phyloP scores from a whole-genome alignment of 352 stramenopile species.

The Globisporangium paroecandrum region DNA sequence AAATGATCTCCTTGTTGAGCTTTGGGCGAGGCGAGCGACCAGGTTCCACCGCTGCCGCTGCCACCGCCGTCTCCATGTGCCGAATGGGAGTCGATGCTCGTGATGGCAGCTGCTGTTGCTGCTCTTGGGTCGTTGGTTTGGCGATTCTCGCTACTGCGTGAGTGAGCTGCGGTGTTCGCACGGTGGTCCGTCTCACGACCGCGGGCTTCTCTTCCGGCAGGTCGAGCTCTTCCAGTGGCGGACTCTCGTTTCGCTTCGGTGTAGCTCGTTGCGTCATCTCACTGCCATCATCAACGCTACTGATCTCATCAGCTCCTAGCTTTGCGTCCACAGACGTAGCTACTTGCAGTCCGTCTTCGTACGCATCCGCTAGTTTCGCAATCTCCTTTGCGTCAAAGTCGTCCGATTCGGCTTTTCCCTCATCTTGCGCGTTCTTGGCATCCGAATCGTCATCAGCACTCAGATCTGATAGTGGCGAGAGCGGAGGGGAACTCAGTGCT shows the following conservation, averaged over 20 bases:
- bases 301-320: not conserved
- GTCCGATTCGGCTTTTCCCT: slow-evolving; percentile 18
- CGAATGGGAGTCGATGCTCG: slow-evolving; percentile 20
- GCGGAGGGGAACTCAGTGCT: not conserved
- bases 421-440: not conserved
- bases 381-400: slow-evolving; percentile 49
- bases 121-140: not conserved
- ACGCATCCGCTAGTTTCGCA: slow-evolving; percentile 53
- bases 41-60: not conserved
- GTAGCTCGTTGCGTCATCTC: not conserved
- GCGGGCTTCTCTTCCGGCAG: slow-evolving; percentile 7
- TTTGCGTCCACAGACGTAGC: not conserved
- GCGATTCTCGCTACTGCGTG: not conserved
- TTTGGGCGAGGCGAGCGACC: slow-evolving; percentile 44
- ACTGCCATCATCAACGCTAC: not conserved
- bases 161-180: slow-evolving; percentile 3
- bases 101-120: slow-evolving; percentile 7
- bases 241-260: not conserved
- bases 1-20: slow-evolving; percentile 40
- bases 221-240: not conserved
- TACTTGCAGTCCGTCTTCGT: slow-evolving; percentile 33
- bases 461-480: slow-evolving; percentile 8
- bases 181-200: not conserved
- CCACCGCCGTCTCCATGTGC: slow-evolving; percentile 7
- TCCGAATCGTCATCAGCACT: not conserved